Conservation (phyloP, 192 early-diverging fungal genomes). For the Backusella australiensis region DNA sequence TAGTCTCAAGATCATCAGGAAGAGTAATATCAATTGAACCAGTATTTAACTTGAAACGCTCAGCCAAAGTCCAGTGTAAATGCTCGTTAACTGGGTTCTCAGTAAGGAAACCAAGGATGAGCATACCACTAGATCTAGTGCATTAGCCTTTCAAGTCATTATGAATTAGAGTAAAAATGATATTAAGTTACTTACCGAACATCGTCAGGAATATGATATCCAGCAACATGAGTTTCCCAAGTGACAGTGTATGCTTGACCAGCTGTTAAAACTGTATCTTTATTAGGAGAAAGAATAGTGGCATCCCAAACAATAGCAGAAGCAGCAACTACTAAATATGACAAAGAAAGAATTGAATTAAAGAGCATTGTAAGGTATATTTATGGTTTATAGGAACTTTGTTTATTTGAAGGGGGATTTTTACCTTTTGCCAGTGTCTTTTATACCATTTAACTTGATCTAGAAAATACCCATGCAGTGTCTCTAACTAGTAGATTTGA, state of each 20-base stretch:
- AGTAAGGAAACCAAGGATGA: slow-evolving; percentile 18
- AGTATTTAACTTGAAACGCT: slow-evolving; percentile 4
- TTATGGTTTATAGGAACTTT: neutral
- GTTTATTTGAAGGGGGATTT: neutral
- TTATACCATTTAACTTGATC: neutral
- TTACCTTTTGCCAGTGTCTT: neutral
- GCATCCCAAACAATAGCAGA: slow-evolving; percentile 10
- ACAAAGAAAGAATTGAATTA: neutral
- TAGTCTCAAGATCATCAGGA: slow-evolving; percentile 3
- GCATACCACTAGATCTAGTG: slow-evolving; percentile 7
- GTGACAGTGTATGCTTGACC: slow-evolving; percentile 11
- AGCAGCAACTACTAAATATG: neutral
- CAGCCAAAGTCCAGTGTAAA: slow-evolving; percentile 17
- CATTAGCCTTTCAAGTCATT: neutral
- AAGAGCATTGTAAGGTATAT: neutral
- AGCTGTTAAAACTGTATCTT: neutral
- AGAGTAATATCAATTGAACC: slow-evolving; percentile 16
- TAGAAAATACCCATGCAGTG: neutral
- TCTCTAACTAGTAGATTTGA: neutral
- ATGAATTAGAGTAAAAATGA: neutral
- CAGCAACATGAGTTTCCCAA: slow-evolving; percentile 8
- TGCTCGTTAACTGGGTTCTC: slow-evolving; percentile 14
- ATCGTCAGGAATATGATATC: neutral
- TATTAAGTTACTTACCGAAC: neutral
- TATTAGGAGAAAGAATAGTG: neutral